Evolutionary conservation across 2,329 filamentous ascomycete species (phyloP).

Genomic region (Orbilia blumenaviensis): DNA sequence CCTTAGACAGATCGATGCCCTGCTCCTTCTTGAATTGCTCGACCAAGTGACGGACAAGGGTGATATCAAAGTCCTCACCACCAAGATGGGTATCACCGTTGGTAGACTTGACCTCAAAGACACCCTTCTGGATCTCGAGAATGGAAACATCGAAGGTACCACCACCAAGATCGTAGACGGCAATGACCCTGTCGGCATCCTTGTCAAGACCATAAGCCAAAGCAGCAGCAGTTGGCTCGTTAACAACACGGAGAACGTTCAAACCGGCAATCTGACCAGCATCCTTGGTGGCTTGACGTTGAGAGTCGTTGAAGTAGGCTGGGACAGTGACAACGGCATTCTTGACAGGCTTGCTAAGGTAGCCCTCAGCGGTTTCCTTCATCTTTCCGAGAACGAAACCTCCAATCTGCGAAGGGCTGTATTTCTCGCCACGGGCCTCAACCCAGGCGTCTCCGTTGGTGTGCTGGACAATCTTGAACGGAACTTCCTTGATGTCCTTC

Average conservation of each 20-base stretch:
- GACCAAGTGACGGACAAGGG: slow-evolving; percentile 90
- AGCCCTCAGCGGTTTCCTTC: slow-evolving; percentile 97
- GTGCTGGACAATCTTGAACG: slow-evolving; percentile 98
- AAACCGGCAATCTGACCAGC: slow-evolving; percentile 95
- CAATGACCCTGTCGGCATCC: slow-evolving; percentile 86
- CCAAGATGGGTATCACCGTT: slow-evolving; percentile 98
- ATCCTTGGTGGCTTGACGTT: slow-evolving; percentile 98
- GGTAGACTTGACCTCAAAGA: slow-evolving; percentile 99
- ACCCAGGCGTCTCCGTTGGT: slow-evolving; percentile 97
- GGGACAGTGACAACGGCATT: slow-evolving; percentile 97
- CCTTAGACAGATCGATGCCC: slow-evolving; percentile 84
- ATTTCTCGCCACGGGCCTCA: slow-evolving; percentile 89
- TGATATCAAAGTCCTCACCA: slow-evolving; percentile 98
- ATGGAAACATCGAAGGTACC: slow-evolving; percentile 99
- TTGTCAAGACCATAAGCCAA: slow-evolving; percentile 97
- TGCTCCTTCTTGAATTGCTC: slow-evolving; percentile 97
- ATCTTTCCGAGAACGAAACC: slow-evolving; percentile 97
- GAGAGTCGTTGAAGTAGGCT: slow-evolving; percentile 98
- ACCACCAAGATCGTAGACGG: slow-evolving; percentile 97
- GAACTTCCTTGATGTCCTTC: slow-evolving; percentile 95
- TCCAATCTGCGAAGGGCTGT: slow-evolving; percentile 98
- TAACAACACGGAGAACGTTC: slow-evolving; percentile 96
- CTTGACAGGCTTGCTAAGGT: slow-evolving; percentile 88
- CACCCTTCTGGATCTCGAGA: slow-evolving; percentile 95
- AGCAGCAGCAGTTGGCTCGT: slow-evolving; percentile 95